Evolutionary conservation across 192 early-diverging fungal genomes (phyloP), one percentile per base, ranked within the genome.

Genomic region (Kickxella alabastrina): DNA sequence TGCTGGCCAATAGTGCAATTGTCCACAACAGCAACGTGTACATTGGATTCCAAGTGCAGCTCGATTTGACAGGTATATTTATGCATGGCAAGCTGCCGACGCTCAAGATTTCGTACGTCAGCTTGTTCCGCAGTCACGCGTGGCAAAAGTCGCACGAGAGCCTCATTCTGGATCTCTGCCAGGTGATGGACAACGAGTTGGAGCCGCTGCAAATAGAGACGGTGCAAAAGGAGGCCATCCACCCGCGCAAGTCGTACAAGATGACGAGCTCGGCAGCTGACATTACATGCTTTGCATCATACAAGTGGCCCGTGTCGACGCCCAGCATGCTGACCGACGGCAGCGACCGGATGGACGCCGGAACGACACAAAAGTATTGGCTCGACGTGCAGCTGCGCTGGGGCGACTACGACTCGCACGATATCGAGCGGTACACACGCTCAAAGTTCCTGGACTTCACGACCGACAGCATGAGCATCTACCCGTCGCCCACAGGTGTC

Each of bases 11-110:
- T 53, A 23, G 31, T 46, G 50, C 65, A 6, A 52, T 69, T 10
- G 62, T 68, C 25, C 76, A 78, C 60, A 78, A 78, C 68, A 88
- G 91, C 26, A 96, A 99, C 68, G 96, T 99, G 15, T 99, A 99
- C 62, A 92, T 99, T 43, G 96, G 96, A 78, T 99, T 99, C 92
- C 93, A 97, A 75, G 94, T 97, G 54, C 96, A 99, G 77, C 80
- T 99, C 36, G 96, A 99, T 84, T 80, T 99, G 68, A 99, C 96
- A 6, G 96, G 96, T 70, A 99, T 99, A 41, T 99, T 97, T 63
- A 99, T 99, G 96, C 94, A 99, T 77, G 96, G 96, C 57, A 99
- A 99, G 77, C 93, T 99, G 58, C 96, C 96, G 13, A 99, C 96
- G 1, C 82, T 99, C 6, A 99, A 99, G 84, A 97, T 99, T 65